Base-by-base conservation (phyloP, 805 yeast genomes). In the Lipomyces spencermartinsiae region DNA sequence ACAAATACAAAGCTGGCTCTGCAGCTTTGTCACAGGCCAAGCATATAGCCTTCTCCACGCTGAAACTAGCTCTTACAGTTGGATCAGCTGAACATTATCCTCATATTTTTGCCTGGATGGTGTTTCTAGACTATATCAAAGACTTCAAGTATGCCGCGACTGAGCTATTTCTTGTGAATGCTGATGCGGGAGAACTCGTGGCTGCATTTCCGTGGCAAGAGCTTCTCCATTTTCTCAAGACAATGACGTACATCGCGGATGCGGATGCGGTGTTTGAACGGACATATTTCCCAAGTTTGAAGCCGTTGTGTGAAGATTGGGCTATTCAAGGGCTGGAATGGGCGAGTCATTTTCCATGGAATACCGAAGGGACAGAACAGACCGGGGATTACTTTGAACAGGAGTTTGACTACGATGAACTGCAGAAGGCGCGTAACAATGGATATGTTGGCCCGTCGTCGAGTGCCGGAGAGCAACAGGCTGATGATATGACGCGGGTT, bases 101-200 rank as follows among this genome's bases (percentile, higher is more conserved):
- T 22, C 69, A 69, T 33, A 39, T 69, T 2, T 68, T 67, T 57
- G 69, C 71, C 10, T 69, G 72, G 72, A 66, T 69, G 25, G 59
- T 69, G 37, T 66, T 68, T 61, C 46, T 69, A 22, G 56, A 68
- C 29, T 62, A 68, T 51, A 58, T 64, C 58, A 66, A 33, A 46
- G 65, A 59, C 31, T 67, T 37, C 37, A 31, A 35, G 9, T 56
- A 57, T n/a, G 67, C 66, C 25, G 34, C 25, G 59, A 25, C 34
- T 2, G 65, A 57, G 51, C 34, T 63, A n/a, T 67, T 60, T n/a
- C 16, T 57, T 2, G 63, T 43, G 49, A 6, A 34, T n/a, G 12
- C 25, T 16, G 43, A 25, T 22, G 59, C 33, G 22, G 29, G 22
- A 3, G 59, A 31, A 12, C 22, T 16, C 10, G 61, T 34, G 31